phyloP scores from a whole-genome alignment of 257 asterid species.

The Marsdenia floribunda region DNA sequence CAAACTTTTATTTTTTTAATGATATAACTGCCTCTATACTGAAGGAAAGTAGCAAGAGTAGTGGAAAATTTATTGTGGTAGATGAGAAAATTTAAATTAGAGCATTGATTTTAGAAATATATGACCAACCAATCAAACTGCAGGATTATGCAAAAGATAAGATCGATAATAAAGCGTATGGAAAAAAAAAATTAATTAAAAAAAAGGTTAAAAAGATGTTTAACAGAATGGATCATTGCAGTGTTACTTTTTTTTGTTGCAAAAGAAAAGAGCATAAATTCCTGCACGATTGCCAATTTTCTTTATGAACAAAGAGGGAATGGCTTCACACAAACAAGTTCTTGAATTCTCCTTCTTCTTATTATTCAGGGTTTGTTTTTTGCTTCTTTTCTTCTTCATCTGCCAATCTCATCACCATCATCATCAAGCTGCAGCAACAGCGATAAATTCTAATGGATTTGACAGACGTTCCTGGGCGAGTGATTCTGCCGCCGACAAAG shows the following conservation, averaged over 20 bases:
- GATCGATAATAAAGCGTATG: neutral
- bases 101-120: constrained; percentile 16
- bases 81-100: constrained; percentile 15
- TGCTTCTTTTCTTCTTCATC: constrained; percentile 16
- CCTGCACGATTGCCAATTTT: neutral
- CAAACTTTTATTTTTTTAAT: too few relatives aligned
- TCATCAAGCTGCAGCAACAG: neutral
- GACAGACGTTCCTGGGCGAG: neutral
- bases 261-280: neutral
- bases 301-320: neutral
- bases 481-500: constrained; percentile 22
- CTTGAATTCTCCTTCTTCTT: neutral
- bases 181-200: neutral
- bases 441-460: neutral
- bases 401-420: constrained; percentile 16
- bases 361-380: constrained; percentile 8
- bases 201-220: constrained; percentile 2
- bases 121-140: constrained; percentile 2
- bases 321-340: constrained; percentile 31
- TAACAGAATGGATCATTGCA: neutral
- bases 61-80: constrained; percentile 5
- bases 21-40: neutral
- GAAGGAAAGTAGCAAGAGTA: neutral
- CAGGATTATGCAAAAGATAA: neutral
- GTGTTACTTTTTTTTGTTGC: constrained; percentile 1